These are phyloP conservation scores for Heracleum sosnowskyi DNA, from an alignment of 129 eudicot species.

Conservation along the genomic window DNA sequence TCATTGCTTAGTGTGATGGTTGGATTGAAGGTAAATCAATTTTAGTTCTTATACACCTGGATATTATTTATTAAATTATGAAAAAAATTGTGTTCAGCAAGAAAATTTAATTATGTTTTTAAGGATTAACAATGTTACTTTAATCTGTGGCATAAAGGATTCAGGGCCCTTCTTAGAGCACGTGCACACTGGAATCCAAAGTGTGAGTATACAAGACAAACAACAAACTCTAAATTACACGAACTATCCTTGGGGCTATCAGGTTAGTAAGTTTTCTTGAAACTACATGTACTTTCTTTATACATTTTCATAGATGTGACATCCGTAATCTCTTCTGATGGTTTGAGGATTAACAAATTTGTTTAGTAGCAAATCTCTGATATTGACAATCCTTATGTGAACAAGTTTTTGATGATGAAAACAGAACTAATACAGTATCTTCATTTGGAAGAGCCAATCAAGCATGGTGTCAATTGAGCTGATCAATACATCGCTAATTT, in stretches of 20 bases:
- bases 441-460: background rate
- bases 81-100: background rate
- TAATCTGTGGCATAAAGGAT: conserved; percentile 36
- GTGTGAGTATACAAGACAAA: conserved; percentile 34
- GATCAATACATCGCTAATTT: too few relatives aligned
- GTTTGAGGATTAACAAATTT: background rate
- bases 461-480: background rate
- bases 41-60: background rate
- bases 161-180: conserved; percentile 72
- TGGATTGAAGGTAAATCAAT: conserved; percentile 63
- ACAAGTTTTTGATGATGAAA: background rate
- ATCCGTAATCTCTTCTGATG: background rate
- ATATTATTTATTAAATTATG: background rate
- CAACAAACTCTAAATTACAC: conserved; percentile 22
- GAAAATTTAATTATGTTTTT: background rate
- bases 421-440: background rate
- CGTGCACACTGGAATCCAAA: conserved; percentile 34
- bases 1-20: conserved; percentile 63
- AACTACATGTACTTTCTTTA: background rate
- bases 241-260: conserved; percentile 71
- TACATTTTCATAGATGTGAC: background rate
- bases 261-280: conserved; percentile 26
- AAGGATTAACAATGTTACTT: background rate
- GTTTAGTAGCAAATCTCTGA: background rate
- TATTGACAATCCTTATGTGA: background rate